Conservation (phyloP, 306 rosid genomes). For the Quercus berberidifolia region DNA sequence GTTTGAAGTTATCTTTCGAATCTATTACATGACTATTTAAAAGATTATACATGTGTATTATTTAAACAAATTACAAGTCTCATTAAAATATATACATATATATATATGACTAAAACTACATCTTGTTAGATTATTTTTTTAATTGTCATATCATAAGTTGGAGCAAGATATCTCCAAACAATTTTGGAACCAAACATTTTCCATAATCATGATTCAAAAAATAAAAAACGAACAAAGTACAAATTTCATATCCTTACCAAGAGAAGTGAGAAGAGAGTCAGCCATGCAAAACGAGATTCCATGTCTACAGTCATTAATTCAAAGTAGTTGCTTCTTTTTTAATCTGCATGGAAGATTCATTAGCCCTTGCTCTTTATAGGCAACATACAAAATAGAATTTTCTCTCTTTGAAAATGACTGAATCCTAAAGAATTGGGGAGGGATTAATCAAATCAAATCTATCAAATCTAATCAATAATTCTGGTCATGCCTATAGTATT, state of each 20-base stretch:
- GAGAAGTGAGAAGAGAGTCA: constrained; percentile 22
- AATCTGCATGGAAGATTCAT: neutral
- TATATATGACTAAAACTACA: no score
- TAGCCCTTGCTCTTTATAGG: neutral
- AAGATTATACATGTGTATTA: no score
- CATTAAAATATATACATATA: no score
- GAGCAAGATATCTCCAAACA: no score
- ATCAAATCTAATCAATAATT: neutral
- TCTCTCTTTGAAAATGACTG: neutral
- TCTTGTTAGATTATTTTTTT: no score
- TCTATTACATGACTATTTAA: no score
- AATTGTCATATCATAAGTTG: no score
- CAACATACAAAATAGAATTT: neutral
- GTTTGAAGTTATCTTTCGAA: no score
- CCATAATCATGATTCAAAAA: no score
- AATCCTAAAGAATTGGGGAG: neutral
- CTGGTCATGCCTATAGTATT: neutral
- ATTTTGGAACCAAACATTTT: no score
- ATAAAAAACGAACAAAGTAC: neutral
- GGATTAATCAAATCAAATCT: neutral
- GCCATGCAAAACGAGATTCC: neutral
- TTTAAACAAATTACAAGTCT: no score
- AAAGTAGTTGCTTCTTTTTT: neutral
- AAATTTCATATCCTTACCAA: constrained; percentile 4
- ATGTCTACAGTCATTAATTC: neutral